Evolutionary conservation across 2,329 filamentous ascomycete genomes (phyloP).

Genomic region (Dothistroma septosporum): DNA sequence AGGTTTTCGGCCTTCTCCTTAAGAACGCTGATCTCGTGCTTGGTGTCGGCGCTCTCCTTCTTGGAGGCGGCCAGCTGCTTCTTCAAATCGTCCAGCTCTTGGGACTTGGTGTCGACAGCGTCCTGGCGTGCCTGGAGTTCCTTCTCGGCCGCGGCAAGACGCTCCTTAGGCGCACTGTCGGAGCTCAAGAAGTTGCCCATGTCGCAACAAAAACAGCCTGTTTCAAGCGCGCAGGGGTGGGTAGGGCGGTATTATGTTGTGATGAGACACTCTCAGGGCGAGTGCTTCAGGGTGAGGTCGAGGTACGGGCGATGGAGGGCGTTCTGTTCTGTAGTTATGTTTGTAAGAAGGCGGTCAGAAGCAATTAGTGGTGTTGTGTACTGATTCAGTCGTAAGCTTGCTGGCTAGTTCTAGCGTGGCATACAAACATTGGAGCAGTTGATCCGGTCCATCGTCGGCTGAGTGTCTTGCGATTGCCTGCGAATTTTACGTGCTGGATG

Average conservation of each 20-base stretch:
- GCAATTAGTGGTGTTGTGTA: not conserved
- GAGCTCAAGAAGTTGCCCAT: constrained; percentile 22
- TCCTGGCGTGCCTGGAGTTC: constrained; percentile 16
- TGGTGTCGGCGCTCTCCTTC: not conserved
- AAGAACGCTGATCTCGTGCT: constrained; percentile 8
- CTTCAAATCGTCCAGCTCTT: constrained; percentile 18
- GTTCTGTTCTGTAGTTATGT: not conserved
- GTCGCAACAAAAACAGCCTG: not conserved
- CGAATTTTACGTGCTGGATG: not conserved
- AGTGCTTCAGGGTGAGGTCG: not conserved
- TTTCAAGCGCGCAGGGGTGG: not conserved
- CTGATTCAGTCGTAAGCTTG: not conserved
- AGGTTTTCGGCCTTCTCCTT: constrained; percentile 7
- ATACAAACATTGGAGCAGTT: constrained; percentile 4
- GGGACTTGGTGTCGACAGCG: constrained; percentile 15
- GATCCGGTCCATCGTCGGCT: not conserved
- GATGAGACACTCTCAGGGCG: not conserved
- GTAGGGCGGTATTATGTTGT: not conserved
- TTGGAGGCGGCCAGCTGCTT: constrained; percentile 11
- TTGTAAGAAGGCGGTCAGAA: not conserved
- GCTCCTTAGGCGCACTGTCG: constrained; percentile 17
- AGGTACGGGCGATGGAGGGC: not conserved
- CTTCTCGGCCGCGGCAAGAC: constrained; percentile 21
- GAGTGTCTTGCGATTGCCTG: not conserved
- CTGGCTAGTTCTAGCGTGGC: constrained; percentile 1